Evolutionary conservation across 2,329 filamentous ascomycete genomes (phyloP), one percentile per base, ranked within the genome.

Genomic region (Dactylellina leptospora): DNA sequence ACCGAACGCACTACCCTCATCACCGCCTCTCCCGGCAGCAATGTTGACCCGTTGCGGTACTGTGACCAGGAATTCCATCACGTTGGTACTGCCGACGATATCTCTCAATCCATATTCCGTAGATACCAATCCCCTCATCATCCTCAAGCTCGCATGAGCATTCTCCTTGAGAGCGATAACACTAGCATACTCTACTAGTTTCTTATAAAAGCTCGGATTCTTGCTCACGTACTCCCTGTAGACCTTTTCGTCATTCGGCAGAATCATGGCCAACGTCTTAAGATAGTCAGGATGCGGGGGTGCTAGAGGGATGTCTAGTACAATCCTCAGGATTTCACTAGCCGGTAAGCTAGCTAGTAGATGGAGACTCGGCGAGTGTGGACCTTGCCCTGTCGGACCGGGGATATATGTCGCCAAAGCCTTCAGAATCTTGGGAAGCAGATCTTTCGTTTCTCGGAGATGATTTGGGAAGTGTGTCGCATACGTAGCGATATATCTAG

Each of bases 181-280:
- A 22, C 66, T 71, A 4, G 66, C 51, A 22, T 71, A 71, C 40
- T 71, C 66, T 9, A 58, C 51, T 20, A 71, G 30, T 23, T 71
- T 71, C 25, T 71, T 71, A 38, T 53, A 71, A 48, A 71, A 71
- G 36, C 66, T 71, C n/a, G 66, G 66, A 22, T 71, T 71, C 22
- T 71, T 71, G 18, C 25, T 18, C 10, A 62, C 20, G 40, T 71
- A 71, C 20, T 58, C 59, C 38, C 53, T 42, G 36, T 71, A 71
- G 2, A 71, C 27, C 38, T 71, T 59, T 33, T 71, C 66, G 25
- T 71, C 51, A 9, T 20, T 42, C 2, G 66, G 66, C 13, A 71
- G 33, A n/a, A 71, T 48, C 8, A 51, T 63, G 1, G 66, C 58
- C 20, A 71, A 25, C 0, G 66, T 71, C 30, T 71, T 71, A 22